phyloP scores from a whole-genome alignment of 176 grass and related monocot species.

The Panicum miliaceum region DNA sequence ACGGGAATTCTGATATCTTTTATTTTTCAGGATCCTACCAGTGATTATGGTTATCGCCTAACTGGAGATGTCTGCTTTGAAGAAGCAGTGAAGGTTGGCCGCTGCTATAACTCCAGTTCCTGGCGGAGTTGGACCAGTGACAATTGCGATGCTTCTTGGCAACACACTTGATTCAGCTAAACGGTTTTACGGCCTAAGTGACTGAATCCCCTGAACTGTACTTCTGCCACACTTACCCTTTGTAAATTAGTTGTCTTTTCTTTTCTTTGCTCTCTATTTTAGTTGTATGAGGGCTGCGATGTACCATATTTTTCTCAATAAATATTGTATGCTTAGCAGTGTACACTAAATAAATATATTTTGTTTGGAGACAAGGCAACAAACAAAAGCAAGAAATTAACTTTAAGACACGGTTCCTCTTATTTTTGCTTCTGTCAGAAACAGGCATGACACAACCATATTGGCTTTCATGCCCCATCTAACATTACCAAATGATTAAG shows the following conservation, averaged over 20 bases:
- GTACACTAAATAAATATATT: background rate
- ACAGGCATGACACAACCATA: background rate
- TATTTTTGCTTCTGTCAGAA: background rate
- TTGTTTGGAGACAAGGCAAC: background rate
- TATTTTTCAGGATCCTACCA: conserved; percentile 68
- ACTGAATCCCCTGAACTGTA: conserved; percentile 34
- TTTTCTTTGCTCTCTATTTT: conserved; percentile 33
- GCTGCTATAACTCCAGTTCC: conserved; percentile 95
- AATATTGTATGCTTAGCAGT: conserved; percentile 14
- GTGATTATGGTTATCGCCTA: conserved; percentile 78
- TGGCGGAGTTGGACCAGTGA: conserved; percentile 90
- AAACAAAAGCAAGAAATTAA: background rate
- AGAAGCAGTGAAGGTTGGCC: conserved; percentile 79
- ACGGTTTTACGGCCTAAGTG: conserved; percentile 51
- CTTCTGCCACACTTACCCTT: background rate
- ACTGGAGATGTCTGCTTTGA: conserved; percentile 89
- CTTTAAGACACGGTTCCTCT: background rate
- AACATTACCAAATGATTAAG: background rate
- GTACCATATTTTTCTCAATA: conserved; percentile 33
- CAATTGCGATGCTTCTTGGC: conserved; percentile 86
- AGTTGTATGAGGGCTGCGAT: conserved; percentile 30
- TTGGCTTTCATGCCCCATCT: background rate
- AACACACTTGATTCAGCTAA: conserved; percentile 86
- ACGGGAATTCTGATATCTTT: background rate
- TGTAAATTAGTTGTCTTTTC: conserved; percentile 50